A percentile compares a stretch with the other conserved stretches of the same genome.
These are phyloP conservation scores for Thymus mandschuricus DNA, from an alignment of 257 asterid genomes.

Conservation along the genomic window DNA sequence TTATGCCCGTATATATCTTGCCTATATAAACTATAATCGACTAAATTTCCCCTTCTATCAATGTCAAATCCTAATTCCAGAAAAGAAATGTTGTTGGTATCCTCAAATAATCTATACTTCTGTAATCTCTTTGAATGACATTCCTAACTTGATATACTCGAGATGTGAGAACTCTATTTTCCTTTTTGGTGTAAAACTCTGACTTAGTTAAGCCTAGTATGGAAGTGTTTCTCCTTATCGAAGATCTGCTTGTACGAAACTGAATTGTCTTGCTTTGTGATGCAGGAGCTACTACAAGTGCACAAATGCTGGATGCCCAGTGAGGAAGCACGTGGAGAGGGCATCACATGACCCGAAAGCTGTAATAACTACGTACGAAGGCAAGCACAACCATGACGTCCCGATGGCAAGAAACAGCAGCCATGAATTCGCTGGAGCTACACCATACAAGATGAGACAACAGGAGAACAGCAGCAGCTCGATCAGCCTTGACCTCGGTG, in stretches of 20 bases:
- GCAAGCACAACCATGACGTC: constrained; percentile 94
- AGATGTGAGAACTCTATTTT: not conserved
- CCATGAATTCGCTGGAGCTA: constrained; percentile 62
- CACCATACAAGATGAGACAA: constrained; percentile 48
- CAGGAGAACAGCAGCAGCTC: constrained; percentile 45
- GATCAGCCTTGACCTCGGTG: constrained; percentile 85
- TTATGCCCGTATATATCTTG: not conserved
- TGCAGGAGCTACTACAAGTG: constrained; percentile 98
- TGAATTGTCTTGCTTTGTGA: constrained; percentile 22
- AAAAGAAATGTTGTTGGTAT: no score
- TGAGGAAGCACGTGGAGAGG: constrained; percentile 95
- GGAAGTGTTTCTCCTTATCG: not conserved
- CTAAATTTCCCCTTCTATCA: not conserved
- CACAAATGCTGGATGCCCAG: constrained; percentile 89
- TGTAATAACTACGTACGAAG: constrained; percentile 95
- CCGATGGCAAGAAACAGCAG: constrained; percentile 71
- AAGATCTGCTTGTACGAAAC: not conserved
- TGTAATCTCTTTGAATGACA: not conserved
- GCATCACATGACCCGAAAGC: constrained; percentile 97
- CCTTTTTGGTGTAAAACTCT: not conserved
- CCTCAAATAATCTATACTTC: not conserved
- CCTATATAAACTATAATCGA: not conserved
- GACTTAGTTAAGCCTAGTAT: no score
- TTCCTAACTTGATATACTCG: not conserved
- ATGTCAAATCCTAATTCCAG: not conserved